Evolutionary conservation across 2,329 filamentous ascomycete genomes (phyloP).

Genomic region (Pseudopithomyces chartarum): DNA sequence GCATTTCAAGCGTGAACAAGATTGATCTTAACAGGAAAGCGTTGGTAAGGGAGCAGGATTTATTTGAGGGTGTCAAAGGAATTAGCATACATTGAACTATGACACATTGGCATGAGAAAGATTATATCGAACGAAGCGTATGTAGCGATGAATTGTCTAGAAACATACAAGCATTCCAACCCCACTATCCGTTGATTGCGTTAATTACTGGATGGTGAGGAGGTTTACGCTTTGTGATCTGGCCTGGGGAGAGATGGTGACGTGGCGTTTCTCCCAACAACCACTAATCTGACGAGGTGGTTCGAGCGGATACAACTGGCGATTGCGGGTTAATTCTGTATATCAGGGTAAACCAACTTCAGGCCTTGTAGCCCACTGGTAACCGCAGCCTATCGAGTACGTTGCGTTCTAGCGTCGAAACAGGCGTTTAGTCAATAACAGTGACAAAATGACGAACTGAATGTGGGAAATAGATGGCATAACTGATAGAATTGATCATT

Average conservation of each 20-base stretch:
- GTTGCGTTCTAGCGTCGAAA: slow-evolving; percentile 9
- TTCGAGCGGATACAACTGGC: background rate
- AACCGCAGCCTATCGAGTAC: slow-evolving; percentile 12
- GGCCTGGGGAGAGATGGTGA: background rate
- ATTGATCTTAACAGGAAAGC: slow-evolving; percentile 25
- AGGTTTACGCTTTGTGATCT: too few species aligned
- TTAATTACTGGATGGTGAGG: too few species aligned
- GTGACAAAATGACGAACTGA: background rate
- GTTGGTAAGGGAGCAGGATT: slow-evolving; percentile 14
- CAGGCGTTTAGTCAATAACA: slow-evolving; percentile 7
- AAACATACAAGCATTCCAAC: too few species aligned
- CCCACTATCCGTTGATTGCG: too few species aligned
- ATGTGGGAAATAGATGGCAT: background rate
- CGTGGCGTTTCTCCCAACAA: background rate
- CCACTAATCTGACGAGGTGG: background rate
- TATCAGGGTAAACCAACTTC: slow-evolving; percentile 11
- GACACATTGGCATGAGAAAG: background rate
- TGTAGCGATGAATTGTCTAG: too few species aligned
- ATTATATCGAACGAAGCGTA: too few species aligned
- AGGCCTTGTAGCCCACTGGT: slow-evolving; percentile 10
- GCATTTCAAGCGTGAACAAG: slow-evolving; percentile 25
- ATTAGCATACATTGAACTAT: background rate
- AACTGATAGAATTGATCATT: background rate
- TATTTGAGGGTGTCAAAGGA: background rate
- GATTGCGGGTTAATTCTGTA: background rate